These are phyloP conservation scores for Amoebophrya sp. DNA, from an alignment of 169 alveolate genomes.

Conservation along the genomic window DNA sequence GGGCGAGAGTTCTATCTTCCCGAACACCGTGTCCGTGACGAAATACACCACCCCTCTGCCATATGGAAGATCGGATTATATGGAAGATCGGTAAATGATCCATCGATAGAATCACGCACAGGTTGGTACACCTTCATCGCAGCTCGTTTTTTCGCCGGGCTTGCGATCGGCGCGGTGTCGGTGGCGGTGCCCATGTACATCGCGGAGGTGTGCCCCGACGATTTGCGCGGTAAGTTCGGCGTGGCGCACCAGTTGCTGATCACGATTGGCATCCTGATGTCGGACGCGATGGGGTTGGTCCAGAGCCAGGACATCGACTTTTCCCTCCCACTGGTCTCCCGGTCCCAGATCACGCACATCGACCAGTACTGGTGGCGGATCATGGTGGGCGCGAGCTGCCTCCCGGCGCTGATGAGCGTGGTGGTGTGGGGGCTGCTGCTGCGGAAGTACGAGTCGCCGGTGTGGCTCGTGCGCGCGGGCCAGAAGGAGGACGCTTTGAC, in stretches of 20 bases:
- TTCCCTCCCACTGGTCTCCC: background rate
- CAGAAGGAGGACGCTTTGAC: background rate
- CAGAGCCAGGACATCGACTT: background rate
- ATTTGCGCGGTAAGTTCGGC: conserved; percentile 46
- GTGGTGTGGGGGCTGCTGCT: background rate
- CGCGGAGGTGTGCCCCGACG: conserved; percentile 46
- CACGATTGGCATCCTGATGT: conserved; percentile 44
- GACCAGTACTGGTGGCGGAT: conserved; percentile 12
- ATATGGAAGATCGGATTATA: no score
- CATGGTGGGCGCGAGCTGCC: background rate
- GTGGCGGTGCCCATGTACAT: conserved; percentile 49
- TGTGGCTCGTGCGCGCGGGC: background rate
- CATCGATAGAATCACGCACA: no score
- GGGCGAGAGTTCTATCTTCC: no score
- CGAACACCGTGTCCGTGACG: no score
- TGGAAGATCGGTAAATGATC: no score
- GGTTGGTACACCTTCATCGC: conserved; percentile 28
- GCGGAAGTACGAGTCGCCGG: background rate
- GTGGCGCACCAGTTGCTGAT: conserved; percentile 46
- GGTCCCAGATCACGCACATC: background rate
- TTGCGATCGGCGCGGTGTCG: conserved; percentile 46
- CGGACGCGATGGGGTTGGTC: conserved; percentile 38
- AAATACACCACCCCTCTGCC: no score
- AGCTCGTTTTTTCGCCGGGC: conserved; percentile 49
- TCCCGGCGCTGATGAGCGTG: background rate